Evolutionary conservation across 345 rosid genomes (phyloP), one percentile per base, ranked within the genome.

Genomic region (Adansonia digitata): DNA sequence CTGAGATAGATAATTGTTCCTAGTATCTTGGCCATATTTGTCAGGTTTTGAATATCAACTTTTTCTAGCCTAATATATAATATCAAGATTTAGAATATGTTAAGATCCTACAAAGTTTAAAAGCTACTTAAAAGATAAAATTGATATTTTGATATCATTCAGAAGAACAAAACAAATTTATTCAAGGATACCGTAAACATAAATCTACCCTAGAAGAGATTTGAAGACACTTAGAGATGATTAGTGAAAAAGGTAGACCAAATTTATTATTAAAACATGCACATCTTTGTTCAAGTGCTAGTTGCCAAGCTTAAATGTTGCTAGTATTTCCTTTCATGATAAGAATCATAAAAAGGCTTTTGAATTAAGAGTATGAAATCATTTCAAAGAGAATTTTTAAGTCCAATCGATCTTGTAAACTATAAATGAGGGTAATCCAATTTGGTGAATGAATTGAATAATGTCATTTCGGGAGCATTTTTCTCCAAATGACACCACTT

Each of bases 1-100:
- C 86, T 66, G 0, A 87, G 89, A 35, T 83, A 82, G 46, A 80
- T 11, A 0, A 71, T 29, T n/a, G 84, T 84, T 39, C 89, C 87
- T 11, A 73, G 2, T 26, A 84, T 73, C 80, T 86, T 86, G 39
- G 82, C 51, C 17, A 63, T 37, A 37, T 79, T 75, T 74, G 77
- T 77, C 37, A 39, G 2, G 46, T 82, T 76, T 29, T 59, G 26
- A 9, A 78, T 56, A 7, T 81, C 42, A 2, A 86, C 18, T 65
- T 71, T 86, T 81, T 86, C 88, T 76, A 79, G 76, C 65, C 85
- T 85, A 49, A 29, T 15, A n/a, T n/a, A n/a, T n/a, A 42, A 11
- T 17, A 59, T 59, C 42, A 42, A 68, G 39, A 57, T 15, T 2
- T 17, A 6, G 15, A 17, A 57, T 53, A 53, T 2, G 18, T 52